Percentiles rank a stretch among this genome's conserved stretches.
Conservation (phyloP, 2,329 filamentous ascomycete species). For the Penicillium aurantiogriseum region DNA sequence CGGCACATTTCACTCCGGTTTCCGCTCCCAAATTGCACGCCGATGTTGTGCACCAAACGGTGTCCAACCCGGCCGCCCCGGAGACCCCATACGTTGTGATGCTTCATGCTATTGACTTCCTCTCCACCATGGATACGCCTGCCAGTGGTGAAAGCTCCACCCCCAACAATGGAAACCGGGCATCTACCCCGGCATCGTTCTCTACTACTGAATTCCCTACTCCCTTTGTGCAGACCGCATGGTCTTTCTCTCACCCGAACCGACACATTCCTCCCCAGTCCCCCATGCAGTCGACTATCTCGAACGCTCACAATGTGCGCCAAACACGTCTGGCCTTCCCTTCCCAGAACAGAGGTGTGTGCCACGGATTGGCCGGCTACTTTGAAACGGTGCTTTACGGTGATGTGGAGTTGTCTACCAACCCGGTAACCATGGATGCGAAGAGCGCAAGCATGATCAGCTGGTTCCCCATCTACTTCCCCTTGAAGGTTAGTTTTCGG, state of each 20-base stretch:
- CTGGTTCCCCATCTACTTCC: conserved; percentile 99
- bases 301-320: conserved; percentile 90
- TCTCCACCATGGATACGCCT: conserved; percentile 63
- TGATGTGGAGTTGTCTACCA: conserved; percentile 83
- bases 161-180: conserved; percentile 23
- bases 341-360: conserved; percentile 73
- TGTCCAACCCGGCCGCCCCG: conserved; percentile 68
- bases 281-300: conserved; percentile 51
- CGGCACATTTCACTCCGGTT: conserved; percentile 89
- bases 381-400: conserved; percentile 94
- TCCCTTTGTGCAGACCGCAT: conserved; percentile 44
- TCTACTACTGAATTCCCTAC: conserved; percentile 33
- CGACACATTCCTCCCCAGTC: conserved; percentile 36
- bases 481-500: conserved; percentile 69
- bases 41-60: conserved; percentile 67
- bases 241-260: conserved; percentile 47
- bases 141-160: conserved; percentile 18
- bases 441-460: conserved; percentile 99
- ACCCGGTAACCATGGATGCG: conserved; percentile 83
- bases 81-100: conserved; percentile 95
- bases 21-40: conserved; percentile 80
- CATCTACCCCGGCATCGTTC: conserved; percentile 30
- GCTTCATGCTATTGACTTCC: conserved; percentile 83
- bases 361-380: conserved; percentile 89
- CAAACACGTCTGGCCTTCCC: conserved; percentile 75